Base-by-base conservation (phyloP, 768 basidiomycete genomes). In the Neoboletus magnificus region DNA sequence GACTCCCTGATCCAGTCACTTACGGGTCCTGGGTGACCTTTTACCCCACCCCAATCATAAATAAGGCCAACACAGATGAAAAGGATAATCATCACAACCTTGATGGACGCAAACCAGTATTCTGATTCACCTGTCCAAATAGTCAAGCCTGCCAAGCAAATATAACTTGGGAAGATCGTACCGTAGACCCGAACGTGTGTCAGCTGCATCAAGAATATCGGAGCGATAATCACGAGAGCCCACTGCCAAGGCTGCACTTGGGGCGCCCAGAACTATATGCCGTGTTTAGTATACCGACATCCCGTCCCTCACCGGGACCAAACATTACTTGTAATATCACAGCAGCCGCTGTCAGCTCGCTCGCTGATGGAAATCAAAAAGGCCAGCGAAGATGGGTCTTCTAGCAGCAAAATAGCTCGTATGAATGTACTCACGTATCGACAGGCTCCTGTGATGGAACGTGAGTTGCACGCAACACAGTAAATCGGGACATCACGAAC, bases 51-150 rank as follows among this genome's bases (percentile, higher is more conserved):
- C 79, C 85, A 86, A 61, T 82, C 78, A 57, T 76, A 80, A 49
- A 87, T 81, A 53, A 88, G 77, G 49, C 83, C 83, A 11, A 82
- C 77, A 51, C 85, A 65, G 60, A 87, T 80, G 73, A 87, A 86
- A 12, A 86, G 60, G 48, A 84, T 59, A 42, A 86, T 81, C 73
- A 85, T 78, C 43, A 81, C 47, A 23, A 87, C 81, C 69, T 87
- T 87, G 62, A 87, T 77, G 61, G 81, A 75, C 9, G 85, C 82
- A 50, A 81, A 76, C 83, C 83, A 85, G 68, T 82, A 83, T 60
- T 81, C 82, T 1, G 80, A 79, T 74, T 85, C 84, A 43, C 82
- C 82, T 81, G 40, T 33, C 33, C 16, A 51, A 13, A 48, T 35
- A 35, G 45, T 56, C 43, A 57, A 25, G 23, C 16, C 35, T 36